Base-by-base conservation (phyloP, 352 stramenopile genomes). In the Peronospora destructor region DNA sequence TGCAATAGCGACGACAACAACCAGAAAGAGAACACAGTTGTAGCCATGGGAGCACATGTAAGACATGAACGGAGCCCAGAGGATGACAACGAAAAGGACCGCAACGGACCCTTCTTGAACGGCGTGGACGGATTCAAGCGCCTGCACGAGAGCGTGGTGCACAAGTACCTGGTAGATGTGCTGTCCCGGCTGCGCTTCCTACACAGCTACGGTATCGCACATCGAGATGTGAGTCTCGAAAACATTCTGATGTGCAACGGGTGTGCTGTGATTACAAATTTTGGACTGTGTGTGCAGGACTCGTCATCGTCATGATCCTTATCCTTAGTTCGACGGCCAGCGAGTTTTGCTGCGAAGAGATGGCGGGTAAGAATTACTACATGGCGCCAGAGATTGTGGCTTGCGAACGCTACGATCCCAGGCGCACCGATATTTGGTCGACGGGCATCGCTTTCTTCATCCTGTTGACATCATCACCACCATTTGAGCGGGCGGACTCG, bases 181-280 rank as follows among this genome's bases (percentile, higher is more conserved):
- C 40, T 90, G 10, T 53, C 55, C 1, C 83, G 85, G 4, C 61
- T 91, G 6, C 59, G 51, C 6, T 87, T 85, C 49, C 51, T 91
- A 13, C 78, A 91, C 58, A 46, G 35, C 19, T 63, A 84, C 55
- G 80, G 81, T 52, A 76, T 94, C 35, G 81, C 79, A 17, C 94
- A 98, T 66, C 85, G 94, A 47, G 95, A 98, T 61, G 73, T 98
- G 45, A 98, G 88, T 23, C 68, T 98, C n/a, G 95, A 98, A 70
- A 98, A 98, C 72, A 91, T 98, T 33, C 66, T 98, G 23, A 72
- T 98, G 16, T 65, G 62, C 6, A 42, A 76, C 16, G 75, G 73
- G 3, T 62, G 64, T n/a, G 75, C 75, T 0, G 71, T 87, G 19
- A 82, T 87, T 52, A 58, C 73, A 8, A 75, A 89, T 61, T 89